A percentile compares a stretch with the other conserved stretches of the same genome.
phyloP scores from a whole-genome alignment of 768 basidiomycete species.

The Porphyrellus cyaneotinctus region DNA sequence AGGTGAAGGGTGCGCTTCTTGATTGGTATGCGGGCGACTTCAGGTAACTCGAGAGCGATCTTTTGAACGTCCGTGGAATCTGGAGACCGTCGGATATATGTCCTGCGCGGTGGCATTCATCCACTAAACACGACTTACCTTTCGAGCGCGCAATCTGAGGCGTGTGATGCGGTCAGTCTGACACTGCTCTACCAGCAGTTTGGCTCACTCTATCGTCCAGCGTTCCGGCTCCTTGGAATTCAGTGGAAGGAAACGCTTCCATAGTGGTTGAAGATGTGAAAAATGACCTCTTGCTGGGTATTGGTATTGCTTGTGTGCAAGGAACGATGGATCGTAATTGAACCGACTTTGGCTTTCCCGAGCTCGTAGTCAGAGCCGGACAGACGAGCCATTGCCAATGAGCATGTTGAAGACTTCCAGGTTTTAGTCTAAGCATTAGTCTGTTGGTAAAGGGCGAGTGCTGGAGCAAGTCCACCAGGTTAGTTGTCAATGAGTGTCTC shows the following conservation, averaged over 20 bases:
- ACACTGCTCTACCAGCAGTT: background rate
- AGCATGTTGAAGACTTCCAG: background rate
- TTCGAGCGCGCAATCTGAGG: conserved; percentile 21
- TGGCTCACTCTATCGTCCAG: conserved; percentile 22
- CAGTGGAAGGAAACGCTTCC: background rate
- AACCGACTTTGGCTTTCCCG: background rate
- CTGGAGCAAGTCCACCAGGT: background rate
- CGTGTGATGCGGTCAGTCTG: background rate
- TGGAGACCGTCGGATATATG: conserved; percentile 7
- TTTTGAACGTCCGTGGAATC: conserved; percentile 18
- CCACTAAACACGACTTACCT: conserved; percentile 7
- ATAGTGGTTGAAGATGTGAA: conserved; percentile 6
- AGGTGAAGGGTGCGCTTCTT: conserved; percentile 37
- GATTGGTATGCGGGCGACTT: conserved; percentile 25
- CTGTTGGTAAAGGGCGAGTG: background rate
- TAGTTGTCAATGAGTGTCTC: no score
- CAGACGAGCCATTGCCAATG: background rate
- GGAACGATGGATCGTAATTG: background rate
- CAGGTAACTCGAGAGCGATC: conserved; percentile 14
- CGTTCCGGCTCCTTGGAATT: background rate
- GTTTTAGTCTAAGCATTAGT: conserved; percentile 8
- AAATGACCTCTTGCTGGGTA: background rate
- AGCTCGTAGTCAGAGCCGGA: background rate
- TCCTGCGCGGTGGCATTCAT: background rate
- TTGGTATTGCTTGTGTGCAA: background rate